Conservation (phyloP, 441 rosid species). For the Populus hybrid region DNA sequence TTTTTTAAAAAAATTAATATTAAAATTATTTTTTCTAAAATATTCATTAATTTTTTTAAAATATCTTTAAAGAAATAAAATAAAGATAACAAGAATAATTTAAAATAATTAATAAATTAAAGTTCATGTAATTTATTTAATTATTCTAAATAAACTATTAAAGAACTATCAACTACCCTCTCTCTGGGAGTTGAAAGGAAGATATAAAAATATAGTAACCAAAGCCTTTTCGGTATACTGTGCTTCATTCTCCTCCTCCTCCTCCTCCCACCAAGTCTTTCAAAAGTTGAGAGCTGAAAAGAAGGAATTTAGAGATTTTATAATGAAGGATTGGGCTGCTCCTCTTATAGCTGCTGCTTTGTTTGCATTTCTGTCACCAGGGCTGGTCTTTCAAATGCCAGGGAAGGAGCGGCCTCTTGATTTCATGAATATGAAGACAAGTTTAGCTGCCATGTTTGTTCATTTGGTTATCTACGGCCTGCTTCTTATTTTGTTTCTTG, state of each 20-base stretch:
- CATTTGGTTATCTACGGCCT: conserved; percentile 10
- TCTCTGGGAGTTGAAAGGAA: too few relatives aligned
- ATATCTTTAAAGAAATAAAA: too few relatives aligned
- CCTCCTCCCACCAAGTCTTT: not conserved
- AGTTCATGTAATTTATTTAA: too few relatives aligned
- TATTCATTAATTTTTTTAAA: too few relatives aligned
- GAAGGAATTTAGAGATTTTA: not conserved
- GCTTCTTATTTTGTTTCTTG: not conserved
- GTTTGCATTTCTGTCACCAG: conserved; percentile 57
- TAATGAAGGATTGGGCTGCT: conserved; percentile 83
- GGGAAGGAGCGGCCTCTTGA: conserved; percentile 10
- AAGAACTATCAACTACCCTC: too few relatives aligned
- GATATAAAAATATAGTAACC: too few relatives aligned
- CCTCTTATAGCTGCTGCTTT: conserved; percentile 79
- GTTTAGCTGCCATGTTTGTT: not conserved
- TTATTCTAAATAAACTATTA: too few relatives aligned
- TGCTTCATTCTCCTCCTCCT: conserved; percentile 8
- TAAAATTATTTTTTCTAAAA: too few relatives aligned
- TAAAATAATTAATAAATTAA: too few relatives aligned
- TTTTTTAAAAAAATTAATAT: too few relatives aligned
- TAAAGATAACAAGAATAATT: too few relatives aligned
- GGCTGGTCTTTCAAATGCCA: conserved; percentile 5
- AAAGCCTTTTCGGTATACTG: not conserved
- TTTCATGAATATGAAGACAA: conserved; percentile 7
- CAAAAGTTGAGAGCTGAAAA: not conserved